Evolutionary conservation across 306 rosid genomes (phyloP), one percentile per base, ranked within the genome.

Genomic region (Purshia tridentata): DNA sequence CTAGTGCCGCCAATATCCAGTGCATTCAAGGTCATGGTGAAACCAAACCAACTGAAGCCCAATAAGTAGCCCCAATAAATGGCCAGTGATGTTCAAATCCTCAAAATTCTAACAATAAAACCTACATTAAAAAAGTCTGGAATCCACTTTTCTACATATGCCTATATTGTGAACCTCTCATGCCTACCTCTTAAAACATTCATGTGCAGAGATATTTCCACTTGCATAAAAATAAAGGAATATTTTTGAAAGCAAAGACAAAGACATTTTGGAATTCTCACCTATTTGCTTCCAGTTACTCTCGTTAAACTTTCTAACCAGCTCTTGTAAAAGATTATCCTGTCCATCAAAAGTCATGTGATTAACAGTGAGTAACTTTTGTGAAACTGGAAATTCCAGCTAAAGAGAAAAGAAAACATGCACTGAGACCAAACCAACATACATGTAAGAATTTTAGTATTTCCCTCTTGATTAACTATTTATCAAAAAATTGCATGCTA

Each of bases 271-370:
- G 8, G 23, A 20, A 67, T 54, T 68, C 64, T 65, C 45, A 83
- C 91, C 90, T 83, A 87, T 81, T 63, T 69, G 53, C 74, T 83
- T 87, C 91, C 95, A 85, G 45, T 72, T 79, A 81, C 75, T 83
- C 55, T 73, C 83, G n/a, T 70, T 62, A 19, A 72, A 80, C 83
- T 77, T 85, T 76, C 77, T 73, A 72, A 89, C 89, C 37, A 63
- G 71, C 65, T 83, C 84, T 55, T 55, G 64, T 63, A 89, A 73
- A 83, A 80, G 80, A 37, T 64, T 73, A 72, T 87, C 95, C 95
- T 89, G 88, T 72, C 73, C 59, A 42, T n/a, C 70, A 82, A 14
- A 50, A 65, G 29, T 37, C 84, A 80, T 29, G 6, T 39, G 20
- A 11, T n/a, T 41, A 70, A 54, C 6, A 47, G 60, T 77, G 70